Base-by-base conservation (phyloP, 345 rosid genomes). In the Boechera divaricarpa region DNA sequence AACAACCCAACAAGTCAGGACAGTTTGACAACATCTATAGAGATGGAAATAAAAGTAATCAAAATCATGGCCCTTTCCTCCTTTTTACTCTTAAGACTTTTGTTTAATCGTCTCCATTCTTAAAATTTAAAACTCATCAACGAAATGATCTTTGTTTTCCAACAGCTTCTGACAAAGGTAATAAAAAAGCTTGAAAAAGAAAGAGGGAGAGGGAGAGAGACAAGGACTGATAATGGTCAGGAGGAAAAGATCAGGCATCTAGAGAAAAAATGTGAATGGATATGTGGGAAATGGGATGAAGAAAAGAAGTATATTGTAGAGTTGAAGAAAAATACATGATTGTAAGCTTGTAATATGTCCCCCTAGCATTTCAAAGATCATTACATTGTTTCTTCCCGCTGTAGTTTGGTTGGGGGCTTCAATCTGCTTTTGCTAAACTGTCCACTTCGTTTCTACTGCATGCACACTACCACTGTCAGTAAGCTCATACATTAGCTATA, bases 31-130 rank as follows among this genome's bases (percentile, higher is more conserved):
- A 51, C 0, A 1, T 62, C 41, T 51, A 72, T 51, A 10, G 15
- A 48, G 29, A 66, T 29, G 26, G 28, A 47, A 33, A 32, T 48
- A 72, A 63, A 72, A 39, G 76, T 72, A 72, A 51, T 28, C 36
- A 35, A 13, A 31, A n/a, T 6, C 57, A 47, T 48, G 28, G 4
- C 15, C 15, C 28, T 3, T 29, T 63, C 21, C 24, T 32, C 12
- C 13, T 62, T 62, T 62, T 24, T 36, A 61, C 66, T 28, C 4
- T 39, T n/a, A 41, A 28, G 38, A 63, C 36, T 10, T 41, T 16
- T 35, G 28, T 18, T 16, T 16, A 16, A 16, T 16, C 16, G 16
- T 16, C 16, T 16, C 16, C 16, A 16, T 16, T 16, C 16, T 31
- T 21, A 24, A 9, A 52, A 9, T 1, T 52, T 52, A 3, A 18